Conservation (phyloP, 371 early-diverging fungal genomes). For the Entomophthora muscae region DNA sequence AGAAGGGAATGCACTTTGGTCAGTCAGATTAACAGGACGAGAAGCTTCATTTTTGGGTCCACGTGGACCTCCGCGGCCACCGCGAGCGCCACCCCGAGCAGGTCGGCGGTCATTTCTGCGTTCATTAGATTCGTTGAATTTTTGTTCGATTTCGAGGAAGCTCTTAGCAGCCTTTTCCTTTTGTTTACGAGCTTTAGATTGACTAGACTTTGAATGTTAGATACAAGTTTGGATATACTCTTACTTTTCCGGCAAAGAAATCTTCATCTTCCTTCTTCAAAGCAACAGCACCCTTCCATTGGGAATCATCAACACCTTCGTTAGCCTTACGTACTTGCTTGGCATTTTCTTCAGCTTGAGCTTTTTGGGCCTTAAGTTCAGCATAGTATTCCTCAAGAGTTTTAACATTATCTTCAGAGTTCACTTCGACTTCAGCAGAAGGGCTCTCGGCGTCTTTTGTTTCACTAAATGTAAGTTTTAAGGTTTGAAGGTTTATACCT, state of each 20-base stretch:
- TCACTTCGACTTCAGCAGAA: conserved; percentile 12
- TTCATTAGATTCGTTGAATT: conserved; percentile 20
- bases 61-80: conserved; percentile 17
- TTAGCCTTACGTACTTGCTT: conserved; percentile 57
- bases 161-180: conserved; percentile 40
- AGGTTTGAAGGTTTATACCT: background rate
- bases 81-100: conserved; percentile 17
- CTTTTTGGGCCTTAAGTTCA: conserved; percentile 36
- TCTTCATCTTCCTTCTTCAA: conserved; percentile 43
- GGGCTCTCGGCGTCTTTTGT: conserved; percentile 11
- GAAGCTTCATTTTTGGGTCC: conserved; percentile 22
- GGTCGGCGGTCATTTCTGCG: conserved; percentile 14
- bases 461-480: conserved; percentile 9
- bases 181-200: conserved; percentile 19
- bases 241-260: conserved; percentile 43
- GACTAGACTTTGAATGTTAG: background rate
- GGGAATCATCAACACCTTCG: conserved; percentile 52
- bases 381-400: conserved; percentile 63
- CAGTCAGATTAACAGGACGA: conserved; percentile 39
- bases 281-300: conserved; percentile 59
- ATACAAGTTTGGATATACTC: background rate
- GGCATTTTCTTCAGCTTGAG: conserved; percentile 18
- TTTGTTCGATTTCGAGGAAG: conserved; percentile 32
- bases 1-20: conserved; percentile 56
- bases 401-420: conserved; percentile 43